Evolutionary conservation across 371 early-diverging fungal genomes (phyloP), one percentile per base, ranked within the genome.

Genomic region (Mortierella sp.): DNA sequence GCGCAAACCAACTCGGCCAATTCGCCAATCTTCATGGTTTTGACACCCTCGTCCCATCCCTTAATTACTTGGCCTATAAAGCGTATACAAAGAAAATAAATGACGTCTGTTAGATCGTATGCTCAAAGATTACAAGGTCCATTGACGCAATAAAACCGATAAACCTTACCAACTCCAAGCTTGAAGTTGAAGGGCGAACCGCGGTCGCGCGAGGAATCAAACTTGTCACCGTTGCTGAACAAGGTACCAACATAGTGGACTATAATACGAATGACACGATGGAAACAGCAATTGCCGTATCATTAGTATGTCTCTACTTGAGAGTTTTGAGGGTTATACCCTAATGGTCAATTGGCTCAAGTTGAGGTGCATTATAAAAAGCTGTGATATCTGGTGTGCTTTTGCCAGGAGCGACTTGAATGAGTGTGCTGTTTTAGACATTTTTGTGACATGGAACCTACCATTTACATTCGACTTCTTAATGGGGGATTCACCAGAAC

Each of bases 161-260:
- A 11, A 16, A 0, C 22, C 74, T 65, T 80, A 80, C 81, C 81
- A 53, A 81, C 83, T 63, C 95, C 94, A 10, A 96, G 85, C 19
- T 86, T 87, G 79, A 96, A 96, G 50, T 89, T 89, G 69, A 97
- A 92, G 21, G 95, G 93, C 53, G 89, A 84, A 64, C 85, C 79
- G 53, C 97, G 89, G 72, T 93, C 93, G 63, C 86, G 71, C 53
- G 92, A 92, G 57, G 92, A 92, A 78, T 96, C 96, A 74, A 96
- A 96, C 84, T 94, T 89, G n/a, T 86, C 85, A 4, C 95, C 95
- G 47, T 86, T 88, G 9, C 84, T 85, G 67, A 93, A 93, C n/a
- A 94, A 75, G 16, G 91, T 92, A 55, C 95, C 95, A 2, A 89
- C 89, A 69, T 96, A 96, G 79, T 96, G 96, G 87, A 96, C 92